A percentile compares a stretch with the other conserved stretches of the same genome.
These are phyloP conservation scores for Agaricus subrufescens DNA, from an alignment of 768 basidiomycete genomes.

Conservation along the genomic window DNA sequence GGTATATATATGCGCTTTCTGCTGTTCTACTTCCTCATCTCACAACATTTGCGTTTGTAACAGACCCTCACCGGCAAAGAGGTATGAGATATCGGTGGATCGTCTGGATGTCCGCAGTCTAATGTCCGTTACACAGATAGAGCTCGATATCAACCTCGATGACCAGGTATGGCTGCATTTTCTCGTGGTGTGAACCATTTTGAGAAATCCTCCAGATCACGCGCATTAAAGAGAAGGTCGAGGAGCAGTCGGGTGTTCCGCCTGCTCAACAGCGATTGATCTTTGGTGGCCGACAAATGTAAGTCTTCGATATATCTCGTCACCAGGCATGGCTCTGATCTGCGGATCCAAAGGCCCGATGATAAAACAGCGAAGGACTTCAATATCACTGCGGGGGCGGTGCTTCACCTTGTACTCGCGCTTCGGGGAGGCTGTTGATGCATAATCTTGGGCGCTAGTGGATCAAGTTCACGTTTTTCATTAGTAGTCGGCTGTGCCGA, in stretches of 20 bases:
- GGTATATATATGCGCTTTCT: constrained; percentile 33
- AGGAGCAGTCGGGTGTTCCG: constrained; percentile 97
- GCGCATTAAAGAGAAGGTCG: constrained; percentile 95
- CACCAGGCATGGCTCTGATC: background rate
- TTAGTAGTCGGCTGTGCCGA: background rate
- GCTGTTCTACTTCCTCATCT: constrained; percentile 3
- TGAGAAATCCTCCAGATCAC: constrained; percentile 55
- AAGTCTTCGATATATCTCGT: constrained; percentile 20
- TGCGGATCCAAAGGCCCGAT: constrained; percentile 59
- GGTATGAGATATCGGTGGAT: constrained; percentile 38
- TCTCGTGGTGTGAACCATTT: background rate
- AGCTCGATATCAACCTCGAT: constrained; percentile 89
- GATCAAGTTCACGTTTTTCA: background rate
- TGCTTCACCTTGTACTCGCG: constrained; percentile 92
- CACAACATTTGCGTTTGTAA: background rate
- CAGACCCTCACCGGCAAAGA: constrained; percentile 98
- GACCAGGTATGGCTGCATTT: constrained; percentile 57
- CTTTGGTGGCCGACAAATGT: constrained; percentile 92
- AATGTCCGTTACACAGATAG: constrained; percentile 53
- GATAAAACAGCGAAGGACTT: constrained; percentile 86
- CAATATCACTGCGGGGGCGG: constrained; percentile 79
- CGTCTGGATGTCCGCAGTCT: constrained; percentile 1
- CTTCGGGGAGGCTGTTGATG: constrained; percentile 77
- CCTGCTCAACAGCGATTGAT: constrained; percentile 95
- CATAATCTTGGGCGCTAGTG: background rate